Base-by-base conservation (phyloP, 768 basidiomycete genomes). In the Rhodotorula babjevae region DNA sequence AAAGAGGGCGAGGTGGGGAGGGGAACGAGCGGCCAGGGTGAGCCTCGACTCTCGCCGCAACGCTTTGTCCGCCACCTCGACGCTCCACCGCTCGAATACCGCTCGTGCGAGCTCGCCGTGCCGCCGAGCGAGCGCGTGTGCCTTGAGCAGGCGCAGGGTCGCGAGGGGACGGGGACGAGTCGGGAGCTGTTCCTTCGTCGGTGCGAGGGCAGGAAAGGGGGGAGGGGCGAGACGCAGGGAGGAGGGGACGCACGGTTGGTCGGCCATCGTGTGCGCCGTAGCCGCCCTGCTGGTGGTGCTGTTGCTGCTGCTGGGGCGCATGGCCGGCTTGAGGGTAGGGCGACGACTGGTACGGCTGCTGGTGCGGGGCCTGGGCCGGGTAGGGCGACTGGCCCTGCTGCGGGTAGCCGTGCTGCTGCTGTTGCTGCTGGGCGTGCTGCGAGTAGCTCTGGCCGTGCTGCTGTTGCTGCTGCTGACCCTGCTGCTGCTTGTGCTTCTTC, bases 161-260 rank as follows among this genome's bases (percentile, higher is more conserved):
- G 44, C 14, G 44, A 12, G 44, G 44, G 44, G 44, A 18, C 44
- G 44, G 44, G 44, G 44, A 36, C 19, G 56, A 33, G 56, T 59
- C 29, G 58, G 58, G 21, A 59, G 58, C 58, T 59, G 36, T 23
- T 29, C 29, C 58, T 27, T 19, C 19, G 33, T 19, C 11, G n/a
- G 25, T 42, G 57, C 57, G 19, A 0, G 36, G 3, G 10, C 36
- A 21, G 40, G 40, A 4, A 27, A 36, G 11, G 40, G 36, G 64
- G 40, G 46, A 21, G 64, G 61, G 40, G 49, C 50, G 47, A 19
- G 44, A 46, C 14, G 12, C 5, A 36, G 36, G 61, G 46, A 23
- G 46, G 21, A 25, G 15, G 40, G 29, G 23, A 56, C 74, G 65
- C 55, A 75, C 74, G 42, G 74, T 76, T 8, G 74, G 65, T 23